Base-by-base conservation (phyloP, 257 asterid genomes). In the Lithospermum erythrorhizon region DNA sequence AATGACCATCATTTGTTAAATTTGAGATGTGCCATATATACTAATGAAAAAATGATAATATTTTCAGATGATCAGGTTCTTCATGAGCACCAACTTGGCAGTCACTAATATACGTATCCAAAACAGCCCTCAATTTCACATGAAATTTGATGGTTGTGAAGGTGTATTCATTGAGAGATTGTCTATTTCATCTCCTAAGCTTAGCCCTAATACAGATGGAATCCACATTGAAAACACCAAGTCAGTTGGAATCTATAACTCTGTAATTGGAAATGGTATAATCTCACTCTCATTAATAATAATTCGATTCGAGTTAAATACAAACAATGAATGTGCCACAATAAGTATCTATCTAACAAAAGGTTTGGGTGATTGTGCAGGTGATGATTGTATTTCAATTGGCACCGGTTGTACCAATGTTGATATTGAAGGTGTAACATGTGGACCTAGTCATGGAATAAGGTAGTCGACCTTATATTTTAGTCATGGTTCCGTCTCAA, bases 401-500 rank as follows among this genome's bases (percentile, higher is more conserved):
- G 98, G 98, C 8, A 71, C 94, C 4, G 96, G 98, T 5, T 82
- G 98, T 64, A 70, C 94, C 19, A 90, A 91, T 70, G 94, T 91
- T 6, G 81, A 91, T 37, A 88, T 91, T 9, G 95, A 88, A 57
- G 83, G 76, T 11, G 90, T 91, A 58, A 84, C 87, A 17, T 91
- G 98, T 71, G 98, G 98, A 61, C 98, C 98, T 20, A 82, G 96
- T 80, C 98, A 91, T 61, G 96, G 98, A 59, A 88, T 91, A 81
- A 90, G 97, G 97, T 90, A 67, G 10, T 8, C 18, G 56, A 52
- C 18, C 23, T 23, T 35, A 8, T 11, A 13, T 35, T 35, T 35
- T 35, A 35, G 45, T 35, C 45, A 27, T 27, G 32, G 32, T 27
- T 27, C 32, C 32, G 32, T 27, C 13, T 9, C 45, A 3, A 27